These are phyloP conservation scores for Colletotrichum sp. DNA, from an alignment of 2,329 filamentous ascomycete genomes.

Conservation along the genomic window DNA sequence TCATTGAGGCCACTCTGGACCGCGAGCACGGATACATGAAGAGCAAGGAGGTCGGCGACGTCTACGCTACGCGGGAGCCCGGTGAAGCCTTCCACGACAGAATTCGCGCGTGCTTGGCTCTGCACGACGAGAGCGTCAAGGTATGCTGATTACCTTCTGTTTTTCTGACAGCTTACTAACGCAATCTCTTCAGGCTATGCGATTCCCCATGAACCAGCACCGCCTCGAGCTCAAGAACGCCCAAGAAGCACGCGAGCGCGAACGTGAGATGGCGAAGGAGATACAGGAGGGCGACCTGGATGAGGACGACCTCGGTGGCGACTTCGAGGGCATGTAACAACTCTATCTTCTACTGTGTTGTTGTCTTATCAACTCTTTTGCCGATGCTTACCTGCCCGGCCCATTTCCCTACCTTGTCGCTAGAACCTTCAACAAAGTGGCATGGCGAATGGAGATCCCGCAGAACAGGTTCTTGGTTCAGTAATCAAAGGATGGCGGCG, in stretches of 20 bases:
- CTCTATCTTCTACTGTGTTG: neutral
- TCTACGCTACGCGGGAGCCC: conserved; percentile 94
- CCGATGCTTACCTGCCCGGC: neutral
- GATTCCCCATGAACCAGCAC: conserved; percentile 99
- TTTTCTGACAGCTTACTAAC: conserved; percentile 28
- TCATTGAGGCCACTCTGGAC: conserved; percentile 94
- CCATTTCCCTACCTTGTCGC: neutral
- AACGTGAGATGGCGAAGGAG: conserved; percentile 97
- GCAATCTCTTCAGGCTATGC: conserved; percentile 74
- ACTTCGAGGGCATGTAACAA: conserved; percentile 91
- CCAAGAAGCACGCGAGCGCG: conserved; percentile 94
- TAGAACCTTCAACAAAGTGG: neutral
- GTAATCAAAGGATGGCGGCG: conserved; percentile 1
- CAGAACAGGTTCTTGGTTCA: neutral
- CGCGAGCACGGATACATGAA: conserved; percentile 98
- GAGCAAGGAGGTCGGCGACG: conserved; percentile 94
- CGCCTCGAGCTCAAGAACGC: conserved; percentile 96
- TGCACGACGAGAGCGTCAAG: conserved; percentile 99
- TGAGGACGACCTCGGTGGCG: conserved; percentile 92
- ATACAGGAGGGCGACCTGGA: conserved; percentile 98
- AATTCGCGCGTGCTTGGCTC: conserved; percentile 86
- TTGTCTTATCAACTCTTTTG: conserved; percentile 14
- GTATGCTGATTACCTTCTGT: conserved; percentile 45
- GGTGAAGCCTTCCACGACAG: conserved; percentile 98
- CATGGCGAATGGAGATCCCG: neutral